Evolutionary conservation across 306 rosid genomes (phyloP), one percentile per base, ranked within the genome.

Genomic region (Cucumis hystrix): DNA sequence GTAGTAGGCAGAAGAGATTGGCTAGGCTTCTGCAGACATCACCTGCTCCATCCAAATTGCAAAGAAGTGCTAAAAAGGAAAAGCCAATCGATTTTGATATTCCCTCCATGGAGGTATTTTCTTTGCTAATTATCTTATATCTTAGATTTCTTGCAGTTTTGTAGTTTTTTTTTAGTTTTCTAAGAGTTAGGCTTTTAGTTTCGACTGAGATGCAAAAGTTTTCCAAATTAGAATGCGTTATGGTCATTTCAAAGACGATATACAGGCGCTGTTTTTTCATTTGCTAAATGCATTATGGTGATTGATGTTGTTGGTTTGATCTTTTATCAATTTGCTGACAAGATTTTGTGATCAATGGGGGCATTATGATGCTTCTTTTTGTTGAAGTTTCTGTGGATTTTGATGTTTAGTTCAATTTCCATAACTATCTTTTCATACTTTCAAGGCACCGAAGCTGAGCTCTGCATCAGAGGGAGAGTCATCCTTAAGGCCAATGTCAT

Each of bases 1-100:
- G 98, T 81, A 92, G 97, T 55, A 87, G 97, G 82, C 89, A 87
- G 79, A 94, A 94, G 87, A 94, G 95, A 78, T 81, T 92, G 79
- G 86, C 93, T 47, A 85, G 96, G 90, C 80, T 87, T 86, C 86
- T 87, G 41, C 96, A 90, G 25, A 57, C 87, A 16, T 81, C 98
- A 77, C 10, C 79, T 56, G 12, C 89, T 13, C 23, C 85, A 35
- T 74, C 90, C 60, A 92, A 86, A 84, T 83, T 94, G 33, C 87
- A 87, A 35, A 89, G 77, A 65, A 49, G 65, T 60, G 25, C 20
- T 18, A 87, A 84, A 61, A 61, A 78, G 75, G 78, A 80, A 77
- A 77, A 54, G 64, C 75, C 83, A 65, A 4, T 60, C n/a, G 20
- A 37, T 74, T 80, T 71, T 54, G 80, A 84, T 68, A 56, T 78